These are phyloP conservation scores for Backusella australiensis DNA, from an alignment of 192 early-diverging fungal species.

Conservation along the genomic window DNA sequence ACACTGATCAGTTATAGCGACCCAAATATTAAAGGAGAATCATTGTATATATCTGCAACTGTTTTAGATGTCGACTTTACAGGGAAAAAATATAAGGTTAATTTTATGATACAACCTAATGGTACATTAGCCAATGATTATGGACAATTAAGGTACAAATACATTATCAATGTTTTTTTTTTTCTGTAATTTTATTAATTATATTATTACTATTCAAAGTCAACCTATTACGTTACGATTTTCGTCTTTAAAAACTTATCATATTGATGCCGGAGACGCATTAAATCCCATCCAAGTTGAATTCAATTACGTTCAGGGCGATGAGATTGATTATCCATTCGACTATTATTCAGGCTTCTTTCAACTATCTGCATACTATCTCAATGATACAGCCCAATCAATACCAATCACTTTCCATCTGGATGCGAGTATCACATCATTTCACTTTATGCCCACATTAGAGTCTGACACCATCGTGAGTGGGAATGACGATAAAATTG, in stretches of 20 bases:
- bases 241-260: constrained; percentile 16
- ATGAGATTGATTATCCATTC: constrained; percentile 46
- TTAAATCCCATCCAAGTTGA: constrained; percentile 22
- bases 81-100: constrained; percentile 42
- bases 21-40: constrained; percentile 26
- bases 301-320: constrained; percentile 25
- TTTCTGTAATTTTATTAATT: neutral
- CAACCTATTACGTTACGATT: constrained; percentile 23
- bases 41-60: constrained; percentile 37
- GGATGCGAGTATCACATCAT: constrained; percentile 41
- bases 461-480: neutral
- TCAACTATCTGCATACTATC: constrained; percentile 37
- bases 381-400: constrained; percentile 35
- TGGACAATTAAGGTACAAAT: constrained; percentile 32
- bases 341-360: constrained; percentile 48
- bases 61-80: constrained; percentile 45
- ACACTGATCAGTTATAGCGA: constrained; percentile 27
- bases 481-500: constrained; percentile 33
- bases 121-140: constrained; percentile 39
- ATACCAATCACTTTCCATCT: constrained; percentile 43
- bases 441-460: constrained; percentile 41
- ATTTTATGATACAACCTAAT: constrained; percentile 45
- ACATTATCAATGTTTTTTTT: neutral
- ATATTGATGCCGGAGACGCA: constrained; percentile 21
- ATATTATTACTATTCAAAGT: neutral